Evolutionary conservation across 2,329 filamentous ascomycete species (phyloP).

Genomic region (Orbilia brochopaga): DNA sequence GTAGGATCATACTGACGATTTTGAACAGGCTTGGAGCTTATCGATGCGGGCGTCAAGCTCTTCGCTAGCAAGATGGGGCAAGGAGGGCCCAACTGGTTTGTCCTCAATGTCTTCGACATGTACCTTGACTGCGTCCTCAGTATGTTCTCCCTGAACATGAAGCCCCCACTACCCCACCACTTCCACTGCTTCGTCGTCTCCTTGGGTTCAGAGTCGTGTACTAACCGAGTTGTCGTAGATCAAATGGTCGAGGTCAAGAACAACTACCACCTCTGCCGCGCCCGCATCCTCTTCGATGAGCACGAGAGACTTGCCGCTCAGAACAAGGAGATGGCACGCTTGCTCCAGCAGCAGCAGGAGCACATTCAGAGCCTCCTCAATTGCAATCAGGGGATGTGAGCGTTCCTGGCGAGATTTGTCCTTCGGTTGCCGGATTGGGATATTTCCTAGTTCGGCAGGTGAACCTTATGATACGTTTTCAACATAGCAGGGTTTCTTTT

Average conservation of each 20-base stretch:
- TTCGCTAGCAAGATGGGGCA: constrained; percentile 31
- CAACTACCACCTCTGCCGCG: constrained; percentile 21
- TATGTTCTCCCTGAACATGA: not conserved
- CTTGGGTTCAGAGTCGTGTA: too few species aligned
- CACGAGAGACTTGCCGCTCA: constrained; percentile 11
- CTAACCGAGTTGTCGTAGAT: too few species aligned
- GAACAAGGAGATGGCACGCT: too few species aligned
- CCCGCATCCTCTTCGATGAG: constrained; percentile 16
- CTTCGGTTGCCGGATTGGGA: too few species aligned
- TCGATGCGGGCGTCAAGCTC: constrained; percentile 25
- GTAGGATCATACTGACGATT: too few species aligned
- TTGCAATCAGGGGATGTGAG: not conserved
- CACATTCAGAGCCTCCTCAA: not conserved
- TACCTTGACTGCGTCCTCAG: constrained; percentile 27
- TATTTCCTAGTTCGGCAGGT: too few species aligned
- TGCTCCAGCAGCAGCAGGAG: too few species aligned
- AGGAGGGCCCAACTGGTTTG: not conserved
- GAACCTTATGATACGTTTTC: too few species aligned
- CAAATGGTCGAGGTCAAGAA: constrained; percentile 18
- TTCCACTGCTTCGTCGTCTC: too few species aligned
- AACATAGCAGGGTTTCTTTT: too few species aligned
- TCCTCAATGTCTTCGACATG: constrained; percentile 29
- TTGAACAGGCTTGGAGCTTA: constrained; percentile 19
- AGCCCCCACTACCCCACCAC: not conserved
- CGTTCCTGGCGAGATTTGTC: not conserved